These are phyloP conservation scores for Fusarium sp. DNA, from an alignment of 2,329 filamentous ascomycete genomes.

Conservation along the genomic window DNA sequence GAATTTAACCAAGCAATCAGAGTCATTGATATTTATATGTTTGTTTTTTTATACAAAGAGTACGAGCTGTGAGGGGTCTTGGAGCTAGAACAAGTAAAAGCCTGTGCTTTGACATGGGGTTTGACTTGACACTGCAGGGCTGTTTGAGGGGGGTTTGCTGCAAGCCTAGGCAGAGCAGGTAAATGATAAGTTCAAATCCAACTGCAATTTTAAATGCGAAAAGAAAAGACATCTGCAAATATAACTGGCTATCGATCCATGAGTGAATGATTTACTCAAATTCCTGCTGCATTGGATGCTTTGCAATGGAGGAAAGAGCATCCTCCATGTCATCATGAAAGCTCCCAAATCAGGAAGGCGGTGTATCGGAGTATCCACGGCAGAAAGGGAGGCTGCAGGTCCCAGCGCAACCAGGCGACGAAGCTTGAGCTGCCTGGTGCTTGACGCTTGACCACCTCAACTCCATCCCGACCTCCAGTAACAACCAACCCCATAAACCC, in stretches of 20 bases:
- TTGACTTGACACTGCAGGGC: not conserved
- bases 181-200: not conserved
- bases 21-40: not conserved
- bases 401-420: slow-evolving; percentile 44
- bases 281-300: not conserved
- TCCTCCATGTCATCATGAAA: slow-evolving; percentile 24
- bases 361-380: slow-evolving; percentile 40
- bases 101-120: slow-evolving; percentile 11
- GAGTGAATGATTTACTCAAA: not conserved
- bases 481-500: slow-evolving; percentile 32
- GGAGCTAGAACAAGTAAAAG: slow-evolving; percentile 4
- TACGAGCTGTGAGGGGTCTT: not conserved
- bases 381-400: slow-evolving; percentile 22
- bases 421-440: slow-evolving; percentile 51
- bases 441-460: slow-evolving; percentile 33
- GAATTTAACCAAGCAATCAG: not conserved
- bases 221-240: too few species aligned
- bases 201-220: not conserved
- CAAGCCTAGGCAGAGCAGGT: not conserved
- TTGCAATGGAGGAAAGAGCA: not conserved
- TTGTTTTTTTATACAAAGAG: not conserved
- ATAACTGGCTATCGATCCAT: not conserved
- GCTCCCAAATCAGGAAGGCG: slow-evolving; percentile 35
- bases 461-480: slow-evolving; percentile 33
- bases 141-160: not conserved